Evolutionary conservation across 1,284 basidiomycete species (phyloP), one percentile per base, ranked within the genome.

Genomic region (Trichosporon asahii): DNA sequence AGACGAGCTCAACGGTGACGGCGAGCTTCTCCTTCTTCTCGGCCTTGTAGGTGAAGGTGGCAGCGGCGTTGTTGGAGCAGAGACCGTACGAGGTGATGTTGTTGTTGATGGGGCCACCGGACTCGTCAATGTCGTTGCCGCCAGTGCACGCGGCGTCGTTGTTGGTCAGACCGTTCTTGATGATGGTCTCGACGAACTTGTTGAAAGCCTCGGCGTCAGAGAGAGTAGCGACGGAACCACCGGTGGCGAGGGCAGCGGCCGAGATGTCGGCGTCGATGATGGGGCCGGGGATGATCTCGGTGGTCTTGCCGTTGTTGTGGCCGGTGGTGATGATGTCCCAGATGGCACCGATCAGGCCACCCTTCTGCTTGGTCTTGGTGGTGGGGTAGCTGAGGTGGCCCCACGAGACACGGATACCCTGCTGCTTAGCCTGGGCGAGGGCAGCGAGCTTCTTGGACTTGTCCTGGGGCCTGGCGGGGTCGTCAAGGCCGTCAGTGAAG

Each of bases 141-240:
- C n/a, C 27, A 21, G 8, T 37, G 55, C 68, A 68, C 64, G 37
- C 37, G 64, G 64, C 68, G 64, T 68, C 68, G 37, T 37, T 68
- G 68, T 69, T 69, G 64, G 68, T 68, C 44, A 68, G 37, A 65
- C 68, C 68, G 68, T 68, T 65, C 68, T 69, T 69, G 29, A 69
- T n/a, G 29, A 69, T 40, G 25, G 27, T 11, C 8, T 66, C 23
- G 44, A 69, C 40, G 29, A 69, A 69, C 35, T n/a, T 35, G 64
- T 66, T 35, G 11, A 12, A 25, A 0, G 68, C 35, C 14, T 15
- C 64, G 29, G 27, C 18, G 57, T 61, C 57, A 5, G 29, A 31
- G 29, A 61, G 57, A 33, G 29, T 31, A n/a, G 57, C 57, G n/a
- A 61, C 57, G 23, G 55, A 49, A n/a, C 68, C 68, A 35, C 68